Conservation (phyloP, 306 rosid species). For the Myrica gale region DNA sequence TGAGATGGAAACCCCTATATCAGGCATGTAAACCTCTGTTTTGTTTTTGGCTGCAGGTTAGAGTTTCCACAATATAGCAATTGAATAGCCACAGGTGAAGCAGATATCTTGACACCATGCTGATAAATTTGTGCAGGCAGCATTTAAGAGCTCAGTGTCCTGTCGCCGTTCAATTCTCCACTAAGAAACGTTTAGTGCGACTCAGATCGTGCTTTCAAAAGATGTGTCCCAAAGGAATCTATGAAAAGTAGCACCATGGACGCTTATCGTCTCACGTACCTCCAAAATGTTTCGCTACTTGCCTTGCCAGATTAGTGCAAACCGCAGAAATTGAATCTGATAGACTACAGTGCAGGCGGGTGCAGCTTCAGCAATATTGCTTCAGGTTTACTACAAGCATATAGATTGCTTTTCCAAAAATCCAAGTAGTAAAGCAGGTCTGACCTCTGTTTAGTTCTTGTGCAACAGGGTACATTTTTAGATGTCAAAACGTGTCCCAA, state of each 20-base stretch:
- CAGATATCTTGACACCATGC: too few species aligned
- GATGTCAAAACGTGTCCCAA: not conserved
- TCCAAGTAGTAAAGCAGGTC: not conserved
- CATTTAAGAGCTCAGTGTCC: too few species aligned
- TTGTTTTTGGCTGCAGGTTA: too few species aligned
- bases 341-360: not conserved
- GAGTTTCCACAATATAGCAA: too few species aligned
- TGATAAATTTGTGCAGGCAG: too few species aligned
- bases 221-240: not conserved
- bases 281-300: not conserved
- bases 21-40: too few species aligned
- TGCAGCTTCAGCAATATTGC: not conserved
- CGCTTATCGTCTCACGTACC: not conserved
- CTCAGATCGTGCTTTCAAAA: not conserved
- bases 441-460: not conserved
- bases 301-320: not conserved
- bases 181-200: too few species aligned
- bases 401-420: not conserved
- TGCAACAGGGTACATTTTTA: not conserved
- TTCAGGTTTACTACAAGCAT: not conserved
- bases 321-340: not conserved
- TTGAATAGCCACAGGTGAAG: too few species aligned
- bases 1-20: too few species aligned
- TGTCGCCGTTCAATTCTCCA: too few species aligned
- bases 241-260: not conserved